These are phyloP conservation scores for Trametes punicea DNA, from an alignment of 768 basidiomycete species.

Conservation along the genomic window DNA sequence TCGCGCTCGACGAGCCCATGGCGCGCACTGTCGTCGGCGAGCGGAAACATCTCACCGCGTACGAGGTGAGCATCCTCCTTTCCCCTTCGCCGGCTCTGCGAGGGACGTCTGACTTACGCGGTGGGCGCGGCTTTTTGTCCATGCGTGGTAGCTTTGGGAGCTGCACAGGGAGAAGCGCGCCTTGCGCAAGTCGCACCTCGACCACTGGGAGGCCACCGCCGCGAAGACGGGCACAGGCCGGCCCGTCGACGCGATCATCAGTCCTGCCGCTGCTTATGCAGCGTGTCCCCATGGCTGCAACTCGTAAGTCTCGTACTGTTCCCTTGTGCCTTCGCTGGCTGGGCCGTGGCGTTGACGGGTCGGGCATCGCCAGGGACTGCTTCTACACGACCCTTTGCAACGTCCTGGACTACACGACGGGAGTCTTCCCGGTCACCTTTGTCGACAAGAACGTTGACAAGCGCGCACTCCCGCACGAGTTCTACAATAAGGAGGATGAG, in stretches of 20 bases:
- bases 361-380: conserved; percentile 29
- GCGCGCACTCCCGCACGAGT: conserved; percentile 35
- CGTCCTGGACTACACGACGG: conserved; percentile 42
- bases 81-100: background rate
- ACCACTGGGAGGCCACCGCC: conserved; percentile 47
- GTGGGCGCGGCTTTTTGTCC: background rate
- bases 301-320: conserved; percentile 30
- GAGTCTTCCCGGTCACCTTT: conserved; percentile 46
- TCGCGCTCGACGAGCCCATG: conserved; percentile 44
- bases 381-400: conserved; percentile 49
- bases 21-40: conserved; percentile 44
- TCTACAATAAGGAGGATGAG: conserved; percentile 42
- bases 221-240: conserved; percentile 43
- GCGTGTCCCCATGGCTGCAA: conserved; percentile 45
- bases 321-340: background rate
- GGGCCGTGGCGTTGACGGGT: conserved; percentile 14
- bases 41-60: conserved; percentile 24
- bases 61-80: conserved; percentile 21
- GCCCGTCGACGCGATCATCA: conserved; percentile 52
- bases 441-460: conserved; percentile 43
- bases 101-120: conserved; percentile 14
- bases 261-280: conserved; percentile 40
- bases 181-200: conserved; percentile 44
- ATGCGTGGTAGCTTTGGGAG: conserved; percentile 40
- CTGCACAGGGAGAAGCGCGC: conserved; percentile 40